These are phyloP conservation scores for Sanghuangporus sanghuang DNA, from an alignment of 1,284 basidiomycete species.

Conservation along the genomic window DNA sequence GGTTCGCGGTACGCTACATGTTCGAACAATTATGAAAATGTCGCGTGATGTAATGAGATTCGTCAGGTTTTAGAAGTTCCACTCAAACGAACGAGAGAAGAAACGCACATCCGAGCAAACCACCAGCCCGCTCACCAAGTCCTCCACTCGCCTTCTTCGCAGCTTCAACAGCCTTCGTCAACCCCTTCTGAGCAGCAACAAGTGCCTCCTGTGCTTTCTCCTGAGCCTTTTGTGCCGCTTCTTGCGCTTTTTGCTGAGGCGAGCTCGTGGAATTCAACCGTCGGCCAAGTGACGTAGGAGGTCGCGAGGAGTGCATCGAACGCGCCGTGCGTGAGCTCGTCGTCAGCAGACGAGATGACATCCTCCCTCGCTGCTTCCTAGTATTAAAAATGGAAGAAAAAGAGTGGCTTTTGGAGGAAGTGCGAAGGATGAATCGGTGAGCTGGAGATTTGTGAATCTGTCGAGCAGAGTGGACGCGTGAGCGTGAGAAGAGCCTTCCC, in stretches of 20 bases:
- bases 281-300: slow-evolving; percentile 9
- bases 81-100: not conserved
- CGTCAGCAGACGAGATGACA: slow-evolving; percentile 7
- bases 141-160: slow-evolving; percentile 55
- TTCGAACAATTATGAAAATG: not conserved
- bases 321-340: not conserved
- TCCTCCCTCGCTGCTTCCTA: not conserved
- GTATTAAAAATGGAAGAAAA: not conserved
- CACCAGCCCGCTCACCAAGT: slow-evolving; percentile 53
- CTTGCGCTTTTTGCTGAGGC: slow-evolving; percentile 19
- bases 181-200: slow-evolving; percentile 50
- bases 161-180: slow-evolving; percentile 46
- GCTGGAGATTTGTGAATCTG: not conserved
- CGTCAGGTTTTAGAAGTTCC: not conserved
- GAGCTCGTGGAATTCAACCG: slow-evolving; percentile 14
- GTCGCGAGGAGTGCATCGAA: not conserved
- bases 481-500: not conserved
- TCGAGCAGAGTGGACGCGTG: not conserved
- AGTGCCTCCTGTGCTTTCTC: slow-evolving; percentile 68
- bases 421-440: not conserved
- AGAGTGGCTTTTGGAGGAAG: not conserved
- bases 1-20: slow-evolving; percentile 76
- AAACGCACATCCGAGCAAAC: slow-evolving; percentile 61
- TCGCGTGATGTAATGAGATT: not conserved
- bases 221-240: slow-evolving; percentile 32